Conservation (phyloP, 1,139 yeast species). For the Starmera stellimalicola region DNA sequence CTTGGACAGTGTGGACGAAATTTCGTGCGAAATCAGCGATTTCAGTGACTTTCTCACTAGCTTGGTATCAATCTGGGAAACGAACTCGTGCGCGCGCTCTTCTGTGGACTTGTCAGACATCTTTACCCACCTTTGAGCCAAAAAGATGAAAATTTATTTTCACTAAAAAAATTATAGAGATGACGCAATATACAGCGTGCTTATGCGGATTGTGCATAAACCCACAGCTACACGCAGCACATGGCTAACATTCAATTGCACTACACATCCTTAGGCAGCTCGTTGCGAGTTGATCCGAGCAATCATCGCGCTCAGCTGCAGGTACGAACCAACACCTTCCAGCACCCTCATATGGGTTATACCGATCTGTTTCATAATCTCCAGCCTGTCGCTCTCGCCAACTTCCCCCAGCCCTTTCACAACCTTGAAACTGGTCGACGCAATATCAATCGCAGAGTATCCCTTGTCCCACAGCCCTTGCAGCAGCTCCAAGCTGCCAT, state of each 20-base stretch:
- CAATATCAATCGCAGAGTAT: constrained; percentile 87
- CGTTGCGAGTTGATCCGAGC: too few species aligned
- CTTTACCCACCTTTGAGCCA: too few species aligned
- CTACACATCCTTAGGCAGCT: too few species aligned
- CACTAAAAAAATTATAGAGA: too few species aligned
- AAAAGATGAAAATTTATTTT: too few species aligned
- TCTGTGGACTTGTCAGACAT: too few species aligned
- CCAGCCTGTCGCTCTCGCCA: constrained; percentile 59
- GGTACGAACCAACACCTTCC: constrained; percentile 84
- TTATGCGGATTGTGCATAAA: too few species aligned
- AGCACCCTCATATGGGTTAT: constrained; percentile 83
- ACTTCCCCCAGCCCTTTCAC: constrained; percentile 66
- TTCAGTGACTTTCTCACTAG: constrained; percentile 26
- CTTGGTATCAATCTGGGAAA: constrained; percentile 1
- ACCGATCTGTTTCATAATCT: constrained; percentile 78
- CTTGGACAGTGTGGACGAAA: constrained; percentile 8
- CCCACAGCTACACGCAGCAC: too few species aligned
- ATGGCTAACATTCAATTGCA: too few species aligned
- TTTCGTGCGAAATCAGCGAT: constrained; percentile 22
- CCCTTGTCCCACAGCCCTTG: constrained; percentile 76
- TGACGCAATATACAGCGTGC: too few species aligned
- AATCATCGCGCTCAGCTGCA: constrained; percentile 79
- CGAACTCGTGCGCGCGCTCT: too few species aligned
- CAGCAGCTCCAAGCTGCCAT: constrained; percentile 58
- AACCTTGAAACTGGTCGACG: constrained; percentile 83